These are phyloP conservation scores for Vitis hybrid DNA, from an alignment of 177 flowering plant genomes.

Conservation along the genomic window DNA sequence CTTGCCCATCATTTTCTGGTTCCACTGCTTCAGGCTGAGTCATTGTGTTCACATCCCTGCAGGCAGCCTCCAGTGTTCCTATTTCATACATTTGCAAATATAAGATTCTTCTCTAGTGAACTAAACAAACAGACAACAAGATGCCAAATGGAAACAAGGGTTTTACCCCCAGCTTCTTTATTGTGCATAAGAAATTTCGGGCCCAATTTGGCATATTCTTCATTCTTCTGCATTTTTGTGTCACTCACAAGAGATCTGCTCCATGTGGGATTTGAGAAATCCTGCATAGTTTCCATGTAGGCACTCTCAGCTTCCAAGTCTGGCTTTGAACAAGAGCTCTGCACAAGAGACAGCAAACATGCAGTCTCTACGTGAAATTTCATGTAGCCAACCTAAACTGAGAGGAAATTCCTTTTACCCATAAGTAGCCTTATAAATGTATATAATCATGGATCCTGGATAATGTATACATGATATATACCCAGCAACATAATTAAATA, in stretches of 20 bases:
- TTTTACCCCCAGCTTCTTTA: constrained; percentile 31
- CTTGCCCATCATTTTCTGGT: constrained; percentile 17
- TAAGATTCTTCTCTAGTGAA: constrained; percentile 3
- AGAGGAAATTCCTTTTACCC: constrained; percentile 18
- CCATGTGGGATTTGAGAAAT: constrained; percentile 18
- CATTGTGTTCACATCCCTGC: constrained; percentile 10
- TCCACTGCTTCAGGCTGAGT: constrained; percentile 16
- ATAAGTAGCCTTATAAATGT: constrained; percentile 4
- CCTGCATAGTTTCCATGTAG: constrained; percentile 37
- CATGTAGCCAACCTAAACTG: constrained; percentile 24
- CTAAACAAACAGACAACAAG: neutral
- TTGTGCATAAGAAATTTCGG: constrained; percentile 15
- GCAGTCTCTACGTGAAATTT: constrained; percentile 19
- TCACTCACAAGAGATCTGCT: constrained; percentile 20
- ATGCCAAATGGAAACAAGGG: constrained; percentile 1
- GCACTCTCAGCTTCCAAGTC: constrained; percentile 59
- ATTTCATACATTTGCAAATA: neutral
- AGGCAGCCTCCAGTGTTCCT: constrained; percentile 14
- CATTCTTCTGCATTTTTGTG: constrained; percentile 15
- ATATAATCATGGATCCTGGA: neutral
- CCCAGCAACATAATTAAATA: neutral
- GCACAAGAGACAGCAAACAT: constrained; percentile 36
- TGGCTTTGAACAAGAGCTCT: constrained; percentile 87
- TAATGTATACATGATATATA: neutral
- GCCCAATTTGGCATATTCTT: constrained; percentile 8